phyloP scores from a whole-genome alignment of 768 basidiomycete species.

The Auriscalpium orientale region DNA sequence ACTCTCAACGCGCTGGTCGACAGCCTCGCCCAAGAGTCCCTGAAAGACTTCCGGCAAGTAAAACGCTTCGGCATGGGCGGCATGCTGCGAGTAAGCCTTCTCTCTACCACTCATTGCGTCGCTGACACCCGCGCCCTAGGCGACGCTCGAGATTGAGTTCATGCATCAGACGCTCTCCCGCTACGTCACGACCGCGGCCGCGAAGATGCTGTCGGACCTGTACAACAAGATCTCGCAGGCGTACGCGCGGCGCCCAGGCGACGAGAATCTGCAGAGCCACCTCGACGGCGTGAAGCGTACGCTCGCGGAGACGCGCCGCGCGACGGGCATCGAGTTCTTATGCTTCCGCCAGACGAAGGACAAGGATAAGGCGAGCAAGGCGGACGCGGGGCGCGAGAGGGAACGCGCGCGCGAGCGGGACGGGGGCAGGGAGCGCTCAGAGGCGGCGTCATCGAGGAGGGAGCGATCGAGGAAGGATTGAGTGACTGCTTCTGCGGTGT shows the following conservation, averaged over 20 bases:
- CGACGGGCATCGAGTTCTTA: constrained; percentile 90
- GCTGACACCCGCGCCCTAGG: constrained; percentile 38
- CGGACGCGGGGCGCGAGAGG: constrained; percentile 9
- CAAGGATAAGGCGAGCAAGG: constrained; percentile 8
- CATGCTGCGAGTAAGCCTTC: constrained; percentile 77
- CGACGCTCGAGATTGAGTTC: constrained; percentile 98
- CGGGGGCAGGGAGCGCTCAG: not conserved
- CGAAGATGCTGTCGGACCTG: constrained; percentile 79
- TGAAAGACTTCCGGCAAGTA: constrained; percentile 82
- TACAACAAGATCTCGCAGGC: constrained; percentile 94
- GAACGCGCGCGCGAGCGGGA: constrained; percentile 3
- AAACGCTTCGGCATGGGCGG: constrained; percentile 96
- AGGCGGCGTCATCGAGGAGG: no score
- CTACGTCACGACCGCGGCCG: constrained; percentile 77
- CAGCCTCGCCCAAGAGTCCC: constrained; percentile 74
- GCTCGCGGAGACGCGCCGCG: constrained; percentile 76
- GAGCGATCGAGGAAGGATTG: no score
- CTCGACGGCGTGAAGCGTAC: constrained; percentile 90
- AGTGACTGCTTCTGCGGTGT: no score
- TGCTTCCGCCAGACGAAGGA: constrained; percentile 79
- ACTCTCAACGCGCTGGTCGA: constrained; percentile 75
- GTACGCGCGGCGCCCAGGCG: constrained; percentile 77
- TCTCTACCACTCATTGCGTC: not conserved
- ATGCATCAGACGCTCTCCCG: constrained; percentile 92
- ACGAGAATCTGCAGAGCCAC: constrained; percentile 79